phyloP scores from a whole-genome alignment of 257 asterid genomes.

The Nicotiana otophora region DNA sequence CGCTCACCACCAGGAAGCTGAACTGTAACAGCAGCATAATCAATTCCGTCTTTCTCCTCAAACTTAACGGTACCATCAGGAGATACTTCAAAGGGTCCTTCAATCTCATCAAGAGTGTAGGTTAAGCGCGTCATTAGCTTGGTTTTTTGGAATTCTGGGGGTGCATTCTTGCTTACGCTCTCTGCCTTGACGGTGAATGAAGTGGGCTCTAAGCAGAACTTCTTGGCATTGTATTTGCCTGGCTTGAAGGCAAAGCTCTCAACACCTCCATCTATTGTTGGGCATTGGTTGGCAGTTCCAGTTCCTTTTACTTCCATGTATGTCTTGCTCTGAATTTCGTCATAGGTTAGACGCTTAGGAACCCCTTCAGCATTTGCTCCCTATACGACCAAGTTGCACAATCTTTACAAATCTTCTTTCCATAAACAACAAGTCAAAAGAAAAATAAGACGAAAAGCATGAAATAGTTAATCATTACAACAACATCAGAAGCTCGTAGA shows the following conservation, averaged over 20 bases:
- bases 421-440: not conserved
- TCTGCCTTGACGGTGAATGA: constrained; percentile 98
- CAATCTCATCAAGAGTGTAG: constrained; percentile 96
- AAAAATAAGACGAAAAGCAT: not conserved
- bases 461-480: not conserved
- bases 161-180: constrained; percentile 66
- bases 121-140: constrained; percentile 98
- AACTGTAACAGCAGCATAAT: constrained; percentile 94
- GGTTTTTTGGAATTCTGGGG: constrained; percentile 85
- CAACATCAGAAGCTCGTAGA: not conserved
- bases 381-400: constrained; percentile 20
- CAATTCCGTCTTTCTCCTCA: constrained; percentile 94
- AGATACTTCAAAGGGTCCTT: constrained; percentile 91
- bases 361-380: constrained; percentile 89
- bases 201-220: constrained; percentile 92
- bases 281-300: constrained; percentile 98
- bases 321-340: constrained; percentile 92
- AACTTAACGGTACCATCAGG: constrained; percentile 73
- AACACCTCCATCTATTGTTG: constrained; percentile 82
- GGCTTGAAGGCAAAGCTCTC: constrained; percentile 69
- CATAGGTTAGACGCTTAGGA: constrained; percentile 77
- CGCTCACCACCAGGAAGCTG: constrained; percentile 99
- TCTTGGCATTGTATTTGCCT: constrained; percentile 84
- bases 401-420: not conserved
- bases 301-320: constrained; percentile 91